Conservation (phyloP, 257 asterid genomes). For the Anisodus acutangulus region DNA sequence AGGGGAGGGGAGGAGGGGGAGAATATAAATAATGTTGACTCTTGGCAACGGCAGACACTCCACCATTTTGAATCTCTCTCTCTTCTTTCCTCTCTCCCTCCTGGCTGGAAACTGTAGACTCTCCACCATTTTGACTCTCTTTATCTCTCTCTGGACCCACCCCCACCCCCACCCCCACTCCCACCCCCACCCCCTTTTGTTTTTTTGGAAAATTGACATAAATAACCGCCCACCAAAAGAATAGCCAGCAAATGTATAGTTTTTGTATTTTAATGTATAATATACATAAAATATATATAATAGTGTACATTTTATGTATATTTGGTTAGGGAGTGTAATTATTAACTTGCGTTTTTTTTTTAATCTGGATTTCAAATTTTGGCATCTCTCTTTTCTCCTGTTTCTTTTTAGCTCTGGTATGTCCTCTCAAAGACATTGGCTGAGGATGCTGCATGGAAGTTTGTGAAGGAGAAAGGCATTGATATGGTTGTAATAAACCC, state of each 20-base stretch:
- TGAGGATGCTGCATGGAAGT: conserved; percentile 87
- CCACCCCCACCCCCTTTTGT: too few species aligned
- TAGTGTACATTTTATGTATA: too few species aligned
- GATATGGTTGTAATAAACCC: conserved; percentile 77
- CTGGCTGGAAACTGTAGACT: neutral
- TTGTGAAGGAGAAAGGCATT: conserved; percentile 70
- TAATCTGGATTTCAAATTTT: neutral
- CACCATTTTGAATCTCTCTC: neutral
- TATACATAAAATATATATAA: too few species aligned
- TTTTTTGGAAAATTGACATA: too few species aligned
- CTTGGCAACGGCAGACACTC: neutral
- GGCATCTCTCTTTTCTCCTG: neutral
- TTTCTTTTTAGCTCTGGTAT: conserved; percentile 63
- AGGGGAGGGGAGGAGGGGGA: neutral
- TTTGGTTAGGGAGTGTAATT: too few species aligned
- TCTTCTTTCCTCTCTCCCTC: neutral
- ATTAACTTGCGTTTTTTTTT: too few species aligned
- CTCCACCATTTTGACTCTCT: neutral
- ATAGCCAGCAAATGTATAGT: too few species aligned
- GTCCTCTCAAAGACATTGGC: conserved; percentile 80
- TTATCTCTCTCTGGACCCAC: too few species aligned
- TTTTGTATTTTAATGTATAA: too few species aligned
- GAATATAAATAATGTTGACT: neutral
- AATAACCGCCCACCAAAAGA: too few species aligned
- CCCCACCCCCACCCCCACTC: neutral